A percentile compares a stretch with the other conserved stretches of the same genome.
Evolutionary conservation across 106 monocot species (phyloP).

Genomic region (Amphibolis antarctica): DNA sequence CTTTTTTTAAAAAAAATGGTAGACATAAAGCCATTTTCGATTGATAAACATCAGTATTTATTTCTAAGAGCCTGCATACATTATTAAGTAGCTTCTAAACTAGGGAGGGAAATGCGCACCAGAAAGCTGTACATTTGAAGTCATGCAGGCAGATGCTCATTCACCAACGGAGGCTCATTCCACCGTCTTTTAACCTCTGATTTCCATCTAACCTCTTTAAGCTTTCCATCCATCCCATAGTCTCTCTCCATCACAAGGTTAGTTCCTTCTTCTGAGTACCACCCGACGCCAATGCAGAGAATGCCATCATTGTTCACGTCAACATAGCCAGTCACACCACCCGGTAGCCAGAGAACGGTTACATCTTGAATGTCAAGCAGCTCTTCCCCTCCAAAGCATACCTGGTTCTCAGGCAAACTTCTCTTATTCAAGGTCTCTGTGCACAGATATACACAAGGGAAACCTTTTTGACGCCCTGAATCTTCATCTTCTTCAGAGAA

Average conservation of each 20-base stretch:
- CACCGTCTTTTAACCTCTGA: slow-evolving; percentile 75
- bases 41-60: too few species aligned
- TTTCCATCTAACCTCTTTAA: slow-evolving; percentile 86
- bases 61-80: not conserved
- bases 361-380: slow-evolving; percentile 65
- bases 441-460: slow-evolving; percentile 62
- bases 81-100: not conserved
- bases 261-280: slow-evolving; percentile 92
- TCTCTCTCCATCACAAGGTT: slow-evolving; percentile 99
- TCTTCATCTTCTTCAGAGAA: slow-evolving; percentile 2
- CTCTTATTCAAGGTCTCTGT: slow-evolving; percentile 86
- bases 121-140: not conserved
- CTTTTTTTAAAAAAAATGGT: too few species aligned
- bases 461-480: slow-evolving; percentile 13
- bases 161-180: slow-evolving; percentile 12
- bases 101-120: not conserved
- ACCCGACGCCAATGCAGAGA: slow-evolving; percentile 77
- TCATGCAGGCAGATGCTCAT: not conserved
- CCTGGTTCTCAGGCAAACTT: slow-evolving; percentile 52
- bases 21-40: too few species aligned
- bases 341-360: slow-evolving; percentile 86
- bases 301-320: slow-evolving; percentile 72
- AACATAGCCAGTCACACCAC: slow-evolving; percentile 78
- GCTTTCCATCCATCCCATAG: slow-evolving; percentile 88
- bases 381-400: slow-evolving; percentile 69